Evolutionary conservation across 108 stramenopile genomes (phyloP).

Genomic region (Aureococcus anophagefferens): DNA sequence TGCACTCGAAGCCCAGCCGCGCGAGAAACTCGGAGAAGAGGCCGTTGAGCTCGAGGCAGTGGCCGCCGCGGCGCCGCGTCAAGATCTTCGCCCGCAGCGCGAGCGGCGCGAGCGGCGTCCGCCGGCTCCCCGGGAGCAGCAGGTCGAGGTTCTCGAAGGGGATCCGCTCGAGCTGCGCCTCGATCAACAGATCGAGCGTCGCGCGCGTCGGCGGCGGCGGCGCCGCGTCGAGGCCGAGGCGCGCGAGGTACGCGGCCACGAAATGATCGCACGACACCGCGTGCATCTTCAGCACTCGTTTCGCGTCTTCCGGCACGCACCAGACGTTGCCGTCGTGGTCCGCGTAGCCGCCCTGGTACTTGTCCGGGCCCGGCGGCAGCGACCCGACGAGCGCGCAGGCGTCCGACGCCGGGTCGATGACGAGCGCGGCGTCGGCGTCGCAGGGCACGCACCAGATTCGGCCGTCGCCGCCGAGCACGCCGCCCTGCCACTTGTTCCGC

Average conservation of each 20-base stretch:
- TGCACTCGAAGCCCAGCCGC: conserved; percentile 7
- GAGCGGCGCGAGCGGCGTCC: conserved; percentile 8
- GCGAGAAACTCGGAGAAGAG: conserved; percentile 15
- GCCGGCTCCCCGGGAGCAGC: neutral
- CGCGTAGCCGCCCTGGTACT: conserved; percentile 4
- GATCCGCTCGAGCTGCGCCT: conserved; percentile 26
- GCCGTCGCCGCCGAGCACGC: conserved; percentile 51
- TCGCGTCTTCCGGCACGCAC: neutral
- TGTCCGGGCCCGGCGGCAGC: neutral
- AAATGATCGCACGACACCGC: neutral
- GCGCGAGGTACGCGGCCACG: neutral
- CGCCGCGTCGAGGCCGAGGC: neutral
- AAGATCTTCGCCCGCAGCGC: conserved; percentile 21
- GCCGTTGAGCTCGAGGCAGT: conserved; percentile 37
- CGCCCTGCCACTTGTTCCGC: conserved; percentile 79
- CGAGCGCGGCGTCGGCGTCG: conserved; percentile 44
- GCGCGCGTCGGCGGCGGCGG: neutral
- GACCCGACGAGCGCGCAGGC: conserved; percentile 15
- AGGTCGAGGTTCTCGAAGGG: conserved; percentile 35
- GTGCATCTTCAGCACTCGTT: neutral
- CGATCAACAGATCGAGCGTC: neutral
- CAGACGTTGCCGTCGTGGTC: neutral
- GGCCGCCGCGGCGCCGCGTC: conserved; percentile 24
- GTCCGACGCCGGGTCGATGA: conserved; percentile 55
- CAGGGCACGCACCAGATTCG: conserved; percentile 66